Percentiles rank a stretch among this genome's conserved stretches.
These are phyloP conservation scores for Penicillium atrosanguineum DNA, from an alignment of 495 filamentous ascomycete genomes.

Conservation along the genomic window DNA sequence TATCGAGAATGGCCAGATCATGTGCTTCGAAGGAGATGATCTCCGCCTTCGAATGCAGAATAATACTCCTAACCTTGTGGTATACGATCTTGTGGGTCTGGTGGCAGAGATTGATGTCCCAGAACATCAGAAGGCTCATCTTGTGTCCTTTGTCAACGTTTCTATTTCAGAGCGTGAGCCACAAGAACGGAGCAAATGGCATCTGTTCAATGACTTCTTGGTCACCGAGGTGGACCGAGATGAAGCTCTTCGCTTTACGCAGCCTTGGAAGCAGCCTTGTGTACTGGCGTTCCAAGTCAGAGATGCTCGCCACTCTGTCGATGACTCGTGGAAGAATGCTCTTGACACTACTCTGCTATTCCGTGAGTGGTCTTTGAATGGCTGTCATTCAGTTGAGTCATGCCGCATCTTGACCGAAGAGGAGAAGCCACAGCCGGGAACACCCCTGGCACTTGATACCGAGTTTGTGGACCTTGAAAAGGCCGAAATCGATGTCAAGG, in stretches of 20 bases:
- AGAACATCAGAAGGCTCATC: slow-evolving; percentile 80
- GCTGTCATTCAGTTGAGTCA: slow-evolving; percentile 39
- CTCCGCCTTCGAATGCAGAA: slow-evolving; percentile 55
- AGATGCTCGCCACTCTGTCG: slow-evolving; percentile 66
- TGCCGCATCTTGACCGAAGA: slow-evolving; percentile 57
- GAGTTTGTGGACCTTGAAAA: slow-evolving; percentile 91
- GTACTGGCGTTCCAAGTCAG: slow-evolving; percentile 84
- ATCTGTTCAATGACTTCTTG: slow-evolving; percentile 95
- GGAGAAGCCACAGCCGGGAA: slow-evolving; percentile 67
- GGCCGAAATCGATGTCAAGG: slow-evolving; percentile 89
- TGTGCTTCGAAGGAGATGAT: slow-evolving; percentile 88
- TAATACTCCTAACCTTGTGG: slow-evolving; percentile 62
- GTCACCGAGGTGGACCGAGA: slow-evolving; percentile 74
- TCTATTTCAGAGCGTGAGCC: slow-evolving; percentile 62
- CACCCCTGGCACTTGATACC: slow-evolving; percentile 84
- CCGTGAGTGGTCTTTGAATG: slow-evolving; percentile 62
- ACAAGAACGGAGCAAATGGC: slow-evolving; percentile 67
- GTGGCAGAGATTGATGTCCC: slow-evolving; percentile 84
- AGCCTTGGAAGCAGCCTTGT: slow-evolving; percentile 86
- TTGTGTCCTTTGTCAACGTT: slow-evolving; percentile 88
- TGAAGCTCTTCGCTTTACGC: slow-evolving; percentile 84
- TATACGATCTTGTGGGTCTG: slow-evolving; percentile 91
- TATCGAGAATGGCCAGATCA: slow-evolving; percentile 75
- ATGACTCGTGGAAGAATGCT: slow-evolving; percentile 79
- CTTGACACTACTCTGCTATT: slow-evolving; percentile 84